Conservation (phyloP, 2,329 filamentous ascomycete genomes). For the Fusarium stilboides region DNA sequence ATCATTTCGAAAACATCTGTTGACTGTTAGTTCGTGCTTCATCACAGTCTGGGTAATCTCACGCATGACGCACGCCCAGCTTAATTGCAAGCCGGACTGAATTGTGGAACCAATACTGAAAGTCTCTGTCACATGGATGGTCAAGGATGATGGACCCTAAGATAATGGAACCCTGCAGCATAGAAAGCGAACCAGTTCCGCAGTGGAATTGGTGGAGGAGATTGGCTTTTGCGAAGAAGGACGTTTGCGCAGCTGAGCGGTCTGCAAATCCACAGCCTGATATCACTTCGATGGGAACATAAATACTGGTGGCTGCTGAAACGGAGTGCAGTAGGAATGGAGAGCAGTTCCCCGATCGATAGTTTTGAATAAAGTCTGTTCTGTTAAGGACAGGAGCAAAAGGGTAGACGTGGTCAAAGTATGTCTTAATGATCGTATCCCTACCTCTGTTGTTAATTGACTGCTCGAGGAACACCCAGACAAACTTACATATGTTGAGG, state of each 20-base stretch:
- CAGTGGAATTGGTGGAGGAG: slow-evolving; percentile 41
- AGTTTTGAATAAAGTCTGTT: slow-evolving; percentile 23
- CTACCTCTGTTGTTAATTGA: slow-evolving; percentile 2
- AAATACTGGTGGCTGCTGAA: background rate
- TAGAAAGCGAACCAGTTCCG: slow-evolving; percentile 5
- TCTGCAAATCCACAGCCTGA: slow-evolving; percentile 25
- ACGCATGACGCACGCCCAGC: slow-evolving; percentile 25
- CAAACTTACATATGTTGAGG: slow-evolving; percentile 3
- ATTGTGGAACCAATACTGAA: slow-evolving; percentile 43
- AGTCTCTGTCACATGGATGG: slow-evolving; percentile 34
- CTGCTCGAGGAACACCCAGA: background rate
- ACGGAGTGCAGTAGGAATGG: slow-evolving; percentile 32
- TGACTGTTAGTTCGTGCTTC: rapidly evolving
- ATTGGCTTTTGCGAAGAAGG: slow-evolving; percentile 37
- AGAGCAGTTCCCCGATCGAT: slow-evolving; percentile 18
- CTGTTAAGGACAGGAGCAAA: slow-evolving; percentile 28
- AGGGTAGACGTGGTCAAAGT: slow-evolving; percentile 34
- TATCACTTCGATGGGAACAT: slow-evolving; percentile 17
- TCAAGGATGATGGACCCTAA: slow-evolving; percentile 24
- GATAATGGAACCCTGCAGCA: slow-evolving; percentile 36
- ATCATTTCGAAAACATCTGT: slow-evolving; percentile 13
- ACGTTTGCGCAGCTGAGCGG: slow-evolving; percentile 23
- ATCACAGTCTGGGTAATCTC: rapidly evolving
- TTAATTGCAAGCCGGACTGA: slow-evolving; percentile 24
- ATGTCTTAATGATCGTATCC: slow-evolving; percentile 25